Conservation (phyloP, 495 filamentous ascomycete genomes). For the Aspergillus campestris region DNA sequence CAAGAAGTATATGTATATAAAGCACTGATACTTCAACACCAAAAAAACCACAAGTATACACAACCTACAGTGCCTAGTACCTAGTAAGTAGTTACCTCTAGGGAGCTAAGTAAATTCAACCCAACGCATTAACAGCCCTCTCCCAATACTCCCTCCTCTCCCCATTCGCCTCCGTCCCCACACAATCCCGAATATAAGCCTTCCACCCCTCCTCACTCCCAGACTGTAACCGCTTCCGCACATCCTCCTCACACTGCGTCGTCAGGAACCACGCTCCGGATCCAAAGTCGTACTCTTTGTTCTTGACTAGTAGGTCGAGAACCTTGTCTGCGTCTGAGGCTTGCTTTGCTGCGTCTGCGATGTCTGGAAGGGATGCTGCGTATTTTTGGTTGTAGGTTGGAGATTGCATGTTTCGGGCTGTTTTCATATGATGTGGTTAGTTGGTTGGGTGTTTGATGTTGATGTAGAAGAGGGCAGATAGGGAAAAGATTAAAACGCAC, state of each 20-base stretch:
- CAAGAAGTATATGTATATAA: no score
- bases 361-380: constrained; percentile 45
- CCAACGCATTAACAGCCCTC: constrained; percentile 31
- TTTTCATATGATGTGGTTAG: neutral
- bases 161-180: constrained; percentile 44
- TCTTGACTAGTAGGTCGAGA: constrained; percentile 47
- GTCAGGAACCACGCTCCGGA: constrained; percentile 67
- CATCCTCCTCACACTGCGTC: constrained; percentile 47
- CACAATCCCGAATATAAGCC: constrained; percentile 54
- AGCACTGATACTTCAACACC: no score
- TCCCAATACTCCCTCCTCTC: constrained; percentile 51
- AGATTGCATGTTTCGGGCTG: constrained; percentile 67
- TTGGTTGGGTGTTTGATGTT: neutral
- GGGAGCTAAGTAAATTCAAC: no score
- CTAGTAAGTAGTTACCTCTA: no score
- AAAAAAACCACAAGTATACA: no score
- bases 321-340: constrained; percentile 35
- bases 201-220: constrained; percentile 49
- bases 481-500: constrained; percentile 21
- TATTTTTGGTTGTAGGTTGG: constrained; percentile 53
- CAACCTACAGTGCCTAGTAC: no score
- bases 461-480: neutral
- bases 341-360: constrained; percentile 31
- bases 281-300: constrained; percentile 59
- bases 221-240: constrained; percentile 37